phyloP scores from a whole-genome alignment of 495 filamentous ascomycete species.

The Tuber microsphaerosporum region DNA sequence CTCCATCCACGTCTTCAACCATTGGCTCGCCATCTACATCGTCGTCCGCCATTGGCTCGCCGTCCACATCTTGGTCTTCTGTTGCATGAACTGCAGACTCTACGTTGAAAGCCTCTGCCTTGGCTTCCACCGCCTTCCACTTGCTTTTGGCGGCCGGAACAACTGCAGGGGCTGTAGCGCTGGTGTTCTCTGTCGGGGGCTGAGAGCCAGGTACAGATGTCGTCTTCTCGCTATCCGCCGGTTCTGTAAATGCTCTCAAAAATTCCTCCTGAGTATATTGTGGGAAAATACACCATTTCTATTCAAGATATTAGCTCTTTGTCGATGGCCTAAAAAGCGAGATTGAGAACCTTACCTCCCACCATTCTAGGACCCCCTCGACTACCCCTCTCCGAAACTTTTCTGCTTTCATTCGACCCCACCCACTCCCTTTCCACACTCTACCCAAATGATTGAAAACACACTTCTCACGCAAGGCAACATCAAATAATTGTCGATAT shows the following conservation, averaged over 20 bases:
- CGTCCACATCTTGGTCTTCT: conserved; percentile 49
- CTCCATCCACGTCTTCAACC: conserved; percentile 40
- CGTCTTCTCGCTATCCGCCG: conserved; percentile 1
- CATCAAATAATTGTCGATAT: conserved; percentile 80
- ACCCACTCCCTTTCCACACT: conserved; percentile 66
- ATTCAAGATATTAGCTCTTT: not conserved
- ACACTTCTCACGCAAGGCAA: conserved; percentile 57
- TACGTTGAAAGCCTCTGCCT: conserved; percentile 36
- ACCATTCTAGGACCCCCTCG: conserved; percentile 60
- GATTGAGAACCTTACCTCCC: conserved; percentile 55
- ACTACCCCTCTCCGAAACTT: conserved; percentile 84
- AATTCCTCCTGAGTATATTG: conserved; percentile 68
- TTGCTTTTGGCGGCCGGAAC: conserved; percentile 54
- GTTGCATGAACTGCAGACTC: conserved; percentile 45
- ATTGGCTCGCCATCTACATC: conserved; percentile 50
- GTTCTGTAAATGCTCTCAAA: conserved; percentile 56
- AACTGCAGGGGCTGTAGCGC: conserved; percentile 19
- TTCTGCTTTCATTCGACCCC: conserved; percentile 77
- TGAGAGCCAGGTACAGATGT: not conserved
- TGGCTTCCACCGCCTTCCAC: conserved; percentile 65
- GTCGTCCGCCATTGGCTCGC: conserved; percentile 51
- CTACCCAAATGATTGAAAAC: conserved; percentile 77
- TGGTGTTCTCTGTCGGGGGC: conserved; percentile 4
- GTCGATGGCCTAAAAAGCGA: not conserved
- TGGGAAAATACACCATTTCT: conserved; percentile 72